Evolutionary conservation across 2,329 filamentous ascomycete genomes (phyloP).

Genomic region (Verticillium dahliae): DNA sequence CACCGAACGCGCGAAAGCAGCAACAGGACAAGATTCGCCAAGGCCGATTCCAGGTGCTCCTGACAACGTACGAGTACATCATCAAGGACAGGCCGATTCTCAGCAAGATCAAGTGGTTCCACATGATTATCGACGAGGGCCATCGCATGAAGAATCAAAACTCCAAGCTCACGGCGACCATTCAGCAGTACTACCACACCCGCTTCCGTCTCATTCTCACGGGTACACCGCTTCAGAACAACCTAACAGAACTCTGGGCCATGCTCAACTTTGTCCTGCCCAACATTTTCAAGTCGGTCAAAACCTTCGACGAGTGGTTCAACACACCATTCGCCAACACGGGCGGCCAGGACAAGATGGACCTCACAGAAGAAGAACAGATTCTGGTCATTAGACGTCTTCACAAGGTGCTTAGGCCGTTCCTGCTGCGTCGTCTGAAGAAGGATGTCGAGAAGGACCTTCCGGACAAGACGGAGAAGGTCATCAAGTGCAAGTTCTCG

Average conservation of each 20-base stretch:
- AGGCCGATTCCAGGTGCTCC: constrained; percentile 89
- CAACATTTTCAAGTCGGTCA: constrained; percentile 98
- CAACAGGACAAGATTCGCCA: constrained; percentile 92
- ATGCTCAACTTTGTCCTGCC: constrained; percentile 97
- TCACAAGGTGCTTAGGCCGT: constrained; percentile 94
- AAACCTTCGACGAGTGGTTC: constrained; percentile 99
- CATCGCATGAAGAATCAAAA: constrained; percentile 99
- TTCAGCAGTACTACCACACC: constrained; percentile 91
- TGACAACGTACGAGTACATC: constrained; percentile 99
- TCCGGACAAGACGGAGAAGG: constrained; percentile 97
- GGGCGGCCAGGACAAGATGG: constrained; percentile 97
- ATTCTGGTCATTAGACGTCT: constrained; percentile 96
- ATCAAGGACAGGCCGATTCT: constrained; percentile 96
- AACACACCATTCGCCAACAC: constrained; percentile 99
- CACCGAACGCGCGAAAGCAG: constrained; percentile 78
- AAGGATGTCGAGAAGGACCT: constrained; percentile 99
- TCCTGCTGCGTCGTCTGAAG: constrained; percentile 96
- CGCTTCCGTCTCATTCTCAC: constrained; percentile 95
- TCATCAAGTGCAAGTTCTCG: constrained; percentile 99
- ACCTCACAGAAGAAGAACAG: constrained; percentile 98
- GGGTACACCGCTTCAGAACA: constrained; percentile 95
- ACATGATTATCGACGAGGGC: constrained; percentile 99
- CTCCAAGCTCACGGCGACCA: constrained; percentile 91
- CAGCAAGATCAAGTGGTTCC: constrained; percentile 98
- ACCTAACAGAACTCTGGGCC: constrained; percentile 91